A percentile compares a stretch with the other conserved stretches of the same genome.
phyloP scores from a whole-genome alignment of 176 grass and related monocot species.

The Leersia perrieri region DNA sequence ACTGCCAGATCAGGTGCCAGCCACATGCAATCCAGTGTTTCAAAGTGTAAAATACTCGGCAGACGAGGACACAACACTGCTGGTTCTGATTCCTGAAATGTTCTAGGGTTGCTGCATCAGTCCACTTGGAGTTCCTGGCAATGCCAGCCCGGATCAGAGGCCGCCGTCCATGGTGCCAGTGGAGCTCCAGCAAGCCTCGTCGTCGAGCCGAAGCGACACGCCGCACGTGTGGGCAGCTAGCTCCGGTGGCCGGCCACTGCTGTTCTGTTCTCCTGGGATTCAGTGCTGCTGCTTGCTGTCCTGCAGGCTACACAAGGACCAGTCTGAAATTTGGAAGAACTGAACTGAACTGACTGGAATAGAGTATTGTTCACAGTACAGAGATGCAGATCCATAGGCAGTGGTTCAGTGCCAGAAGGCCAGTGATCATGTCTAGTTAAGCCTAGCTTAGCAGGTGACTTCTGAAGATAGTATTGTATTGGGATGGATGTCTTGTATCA shows the following conservation, averaged over 20 bases:
- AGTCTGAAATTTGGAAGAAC: conserved; percentile 28
- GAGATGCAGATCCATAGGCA: conserved; percentile 41
- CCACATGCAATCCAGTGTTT: conserved; percentile 32
- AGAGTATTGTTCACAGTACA: conserved; percentile 22
- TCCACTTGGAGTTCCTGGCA: conserved; percentile 28
- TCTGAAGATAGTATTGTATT: conserved; percentile 17
- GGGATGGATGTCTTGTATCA: neutral
- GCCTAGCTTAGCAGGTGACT: neutral
- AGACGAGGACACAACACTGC: conserved; percentile 43
- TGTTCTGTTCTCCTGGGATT: conserved; percentile 33
- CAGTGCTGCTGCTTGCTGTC: conserved; percentile 27
- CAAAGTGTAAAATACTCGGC: conserved; percentile 17
- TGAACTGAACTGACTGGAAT: neutral
- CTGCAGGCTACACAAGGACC: conserved; percentile 27
- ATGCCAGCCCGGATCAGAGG: conserved; percentile 33
- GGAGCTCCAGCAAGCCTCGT: conserved; percentile 33
- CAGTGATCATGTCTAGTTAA: conserved; percentile 27
- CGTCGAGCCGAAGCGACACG: conserved; percentile 6
- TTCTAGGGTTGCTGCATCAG: conserved; percentile 17
- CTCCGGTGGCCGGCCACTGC: conserved; percentile 32
- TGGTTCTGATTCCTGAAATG: neutral
- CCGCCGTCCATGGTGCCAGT: conserved; percentile 34
- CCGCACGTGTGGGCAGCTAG: conserved; percentile 19
- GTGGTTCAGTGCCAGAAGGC: conserved; percentile 3
- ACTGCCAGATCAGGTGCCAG: conserved; percentile 38